A percentile compares a stretch with the other conserved stretches of the same genome.
phyloP scores from a whole-genome alignment of 2,329 filamentous ascomycete genomes.

The Pyricularia pennisetigena region DNA sequence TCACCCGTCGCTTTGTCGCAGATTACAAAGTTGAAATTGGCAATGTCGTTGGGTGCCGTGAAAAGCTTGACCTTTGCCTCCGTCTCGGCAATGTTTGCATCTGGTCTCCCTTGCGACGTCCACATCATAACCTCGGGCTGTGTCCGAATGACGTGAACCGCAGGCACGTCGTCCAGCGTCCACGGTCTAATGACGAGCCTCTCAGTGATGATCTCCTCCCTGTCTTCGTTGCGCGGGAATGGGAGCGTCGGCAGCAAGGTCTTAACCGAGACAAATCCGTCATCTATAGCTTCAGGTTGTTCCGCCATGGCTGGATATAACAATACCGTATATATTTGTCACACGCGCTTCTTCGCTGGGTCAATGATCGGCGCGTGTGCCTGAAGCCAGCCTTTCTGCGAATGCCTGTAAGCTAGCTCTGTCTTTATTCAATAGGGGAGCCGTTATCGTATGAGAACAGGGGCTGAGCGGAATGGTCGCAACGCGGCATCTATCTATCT shows the following conservation, averaged over 20 bases:
- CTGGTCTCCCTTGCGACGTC: slow-evolving; percentile 32
- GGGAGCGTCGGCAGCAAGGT: slow-evolving; percentile 35
- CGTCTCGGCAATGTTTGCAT: slow-evolving; percentile 34
- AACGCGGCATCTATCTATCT: not conserved
- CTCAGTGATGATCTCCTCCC: slow-evolving; percentile 34
- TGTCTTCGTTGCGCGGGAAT: slow-evolving; percentile 27
- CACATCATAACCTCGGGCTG: slow-evolving; percentile 54
- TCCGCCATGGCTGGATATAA: not conserved
- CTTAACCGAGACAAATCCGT: slow-evolving; percentile 28
- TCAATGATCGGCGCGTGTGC: not conserved
- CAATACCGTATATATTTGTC: not conserved
- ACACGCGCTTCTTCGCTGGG: not conserved
- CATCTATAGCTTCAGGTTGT: slow-evolving; percentile 7
- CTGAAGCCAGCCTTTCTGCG: not conserved
- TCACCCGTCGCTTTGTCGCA: slow-evolving; percentile 34
- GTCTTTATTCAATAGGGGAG: not conserved
- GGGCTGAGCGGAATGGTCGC: not conserved
- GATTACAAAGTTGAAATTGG: slow-evolving; percentile 48
- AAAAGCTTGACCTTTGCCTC: slow-evolving; percentile 25
- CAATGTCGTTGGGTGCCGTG: slow-evolving; percentile 37
- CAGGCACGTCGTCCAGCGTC: slow-evolving; percentile 35
- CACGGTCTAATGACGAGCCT: slow-evolving; percentile 46
- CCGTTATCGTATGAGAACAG: not conserved
- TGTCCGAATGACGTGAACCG: slow-evolving; percentile 40
- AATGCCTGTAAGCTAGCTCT: not conserved